A percentile compares a stretch with the other conserved stretches of the same genome.
Evolutionary conservation across 2,329 filamentous ascomycete species (phyloP).

Genomic region (Arthrobotrys musiformis): DNA sequence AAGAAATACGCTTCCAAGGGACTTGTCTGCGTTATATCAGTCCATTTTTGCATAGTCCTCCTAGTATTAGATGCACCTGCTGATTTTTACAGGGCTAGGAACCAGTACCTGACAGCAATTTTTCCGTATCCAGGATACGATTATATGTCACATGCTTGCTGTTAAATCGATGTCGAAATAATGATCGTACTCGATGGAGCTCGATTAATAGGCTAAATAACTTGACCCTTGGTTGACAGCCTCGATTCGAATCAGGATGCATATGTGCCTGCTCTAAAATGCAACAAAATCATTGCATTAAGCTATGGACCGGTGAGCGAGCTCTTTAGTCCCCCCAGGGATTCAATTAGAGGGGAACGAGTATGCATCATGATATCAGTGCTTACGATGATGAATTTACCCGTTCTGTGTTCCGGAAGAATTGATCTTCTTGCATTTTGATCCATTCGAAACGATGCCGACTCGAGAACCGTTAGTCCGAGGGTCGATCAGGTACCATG

Average conservation of each 20-base stretch:
- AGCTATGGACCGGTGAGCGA: neutral
- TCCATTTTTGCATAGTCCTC: neutral
- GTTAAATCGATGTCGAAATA: neutral
- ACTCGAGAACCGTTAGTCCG: neutral
- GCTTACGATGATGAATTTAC: neutral
- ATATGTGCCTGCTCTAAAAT: neutral
- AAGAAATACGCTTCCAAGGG: neutral
- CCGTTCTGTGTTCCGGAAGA: neutral
- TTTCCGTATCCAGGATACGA: constrained; percentile 6
- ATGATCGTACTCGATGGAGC: neutral
- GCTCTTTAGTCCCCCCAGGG: neutral
- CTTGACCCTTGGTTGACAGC: constrained; percentile 24
- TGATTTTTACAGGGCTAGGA: neutral
- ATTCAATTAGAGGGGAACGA: neutral
- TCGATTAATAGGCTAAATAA: constrained; percentile 34
- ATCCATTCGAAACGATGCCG: neutral
- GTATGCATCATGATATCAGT: neutral
- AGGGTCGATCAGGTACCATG: neutral
- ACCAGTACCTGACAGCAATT: neutral
- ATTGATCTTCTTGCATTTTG: neutral
- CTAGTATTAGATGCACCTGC: neutral
- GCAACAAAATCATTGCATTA: neutral
- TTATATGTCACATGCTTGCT: neutral
- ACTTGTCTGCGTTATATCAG: neutral
- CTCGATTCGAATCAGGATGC: constrained; percentile 10